Evolutionary conservation across 2,329 filamentous ascomycete genomes (phyloP).

Genomic region (Alternaria longipes): DNA sequence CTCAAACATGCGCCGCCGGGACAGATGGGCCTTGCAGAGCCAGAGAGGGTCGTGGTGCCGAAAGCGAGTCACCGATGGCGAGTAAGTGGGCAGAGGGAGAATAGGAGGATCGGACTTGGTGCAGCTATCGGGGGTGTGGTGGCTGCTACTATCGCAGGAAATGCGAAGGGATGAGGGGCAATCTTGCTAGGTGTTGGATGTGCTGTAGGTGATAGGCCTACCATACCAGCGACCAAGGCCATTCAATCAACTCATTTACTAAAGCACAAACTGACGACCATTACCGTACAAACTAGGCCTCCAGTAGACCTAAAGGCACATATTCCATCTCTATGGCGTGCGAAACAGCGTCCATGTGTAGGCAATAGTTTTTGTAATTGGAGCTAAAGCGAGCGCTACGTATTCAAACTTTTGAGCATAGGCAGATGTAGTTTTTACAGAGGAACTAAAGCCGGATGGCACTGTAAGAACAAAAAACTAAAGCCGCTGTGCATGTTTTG

Average conservation of each 20-base stretch:
- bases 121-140: slow-evolving; percentile 25
- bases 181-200: neutral
- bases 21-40: slow-evolving; percentile 34
- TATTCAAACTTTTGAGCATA: neutral
- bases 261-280: too few species aligned
- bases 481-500: neutral
- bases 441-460: neutral
- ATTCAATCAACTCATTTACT: too few species aligned
- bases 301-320: too few species aligned
- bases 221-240: neutral
- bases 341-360: neutral
- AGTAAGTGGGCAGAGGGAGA: slow-evolving; percentile 6
- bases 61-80: neutral
- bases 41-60: slow-evolving; percentile 22
- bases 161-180: slow-evolving; percentile 5
- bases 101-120: slow-evolving; percentile 16
- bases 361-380: neutral
- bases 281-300: too few species aligned
- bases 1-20: slow-evolving; percentile 26
- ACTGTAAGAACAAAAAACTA: neutral
- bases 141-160: slow-evolving; percentile 18
- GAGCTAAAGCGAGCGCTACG: neutral
- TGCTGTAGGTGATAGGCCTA: neutral
- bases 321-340: too few species aligned
- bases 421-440: rapidly evolving